Evolutionary conservation across 2,329 filamentous ascomycete species (phyloP), one percentile per base, ranked within the genome.

Genomic region (Penicillium sp.): DNA sequence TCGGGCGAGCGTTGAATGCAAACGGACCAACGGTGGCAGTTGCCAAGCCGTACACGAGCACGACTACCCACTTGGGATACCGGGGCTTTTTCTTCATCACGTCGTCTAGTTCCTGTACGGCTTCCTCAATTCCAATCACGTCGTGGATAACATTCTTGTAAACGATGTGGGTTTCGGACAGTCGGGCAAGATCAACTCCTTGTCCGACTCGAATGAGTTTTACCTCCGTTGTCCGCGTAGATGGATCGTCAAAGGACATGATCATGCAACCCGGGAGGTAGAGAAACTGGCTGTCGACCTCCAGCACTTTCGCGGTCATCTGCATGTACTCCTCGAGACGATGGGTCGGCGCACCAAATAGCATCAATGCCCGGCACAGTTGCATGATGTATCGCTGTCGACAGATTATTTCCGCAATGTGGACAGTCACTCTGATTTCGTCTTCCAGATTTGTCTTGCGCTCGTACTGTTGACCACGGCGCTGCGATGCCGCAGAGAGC

Each of bases 271-370:
- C 91, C 90, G 71, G 96, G 27, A 96, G 85, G 72, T 96, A 96
- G 14, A 96, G 78, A 67, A 95, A 96, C 69, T 96, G 91, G 10
- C 89, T 89, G 65, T 96, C 90, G 24, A 96, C 92, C 74, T 92
- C 90, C 35, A 96, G 83, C 1, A 95, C 90, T 18, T 90, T 85
- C 1, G 92, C 88, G 5, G 90, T 91, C 89, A 93, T 96, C 63
- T 85, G 87, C 85, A 96, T 88, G 74, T 96, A 96, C 71, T 96
- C 79, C 76, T 96, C 93, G 16, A 96, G 81, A 22, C 93, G 87
- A 77, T 97, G 93, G 0, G 92, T 96, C 1, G 93, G 93, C 0
- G 93, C 93, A n/a, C 93, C 93, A 64, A 91, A 96, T 69, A 86
- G 81, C 92, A 97, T 96, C 58, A 96, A 78, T 1, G 90, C 90